phyloP scores from a whole-genome alignment of 2,329 filamentous ascomycete species.

The Orbilia quercus region DNA sequence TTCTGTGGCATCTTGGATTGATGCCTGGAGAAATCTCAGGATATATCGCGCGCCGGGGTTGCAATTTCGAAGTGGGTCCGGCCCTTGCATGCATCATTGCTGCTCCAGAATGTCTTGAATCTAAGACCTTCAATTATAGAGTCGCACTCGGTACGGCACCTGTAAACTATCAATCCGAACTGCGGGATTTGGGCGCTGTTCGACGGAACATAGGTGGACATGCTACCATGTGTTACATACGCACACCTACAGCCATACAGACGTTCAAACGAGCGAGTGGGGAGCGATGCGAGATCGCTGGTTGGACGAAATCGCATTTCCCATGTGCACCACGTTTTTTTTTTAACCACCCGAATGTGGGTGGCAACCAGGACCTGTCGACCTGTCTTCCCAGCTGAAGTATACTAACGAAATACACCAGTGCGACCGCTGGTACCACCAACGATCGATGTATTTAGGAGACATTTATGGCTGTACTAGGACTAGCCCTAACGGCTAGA shows the following conservation, averaged over 20 bases:
- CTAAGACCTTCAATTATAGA: constrained; percentile 41
- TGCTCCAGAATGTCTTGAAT: constrained; percentile 55
- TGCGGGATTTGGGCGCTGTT: constrained; percentile 42
- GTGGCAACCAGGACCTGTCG: constrained; percentile 1
- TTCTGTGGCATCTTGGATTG: constrained; percentile 46
- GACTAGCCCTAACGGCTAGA: constrained; percentile 35
- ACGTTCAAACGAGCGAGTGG: too few species aligned
- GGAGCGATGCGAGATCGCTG: constrained; percentile 34
- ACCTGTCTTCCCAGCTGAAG: constrained; percentile 46
- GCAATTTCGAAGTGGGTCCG: constrained; percentile 23
- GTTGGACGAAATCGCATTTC: constrained; percentile 23
- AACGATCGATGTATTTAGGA: too few species aligned
- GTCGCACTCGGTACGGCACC: constrained; percentile 14
- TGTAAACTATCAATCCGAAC: constrained; percentile 41
- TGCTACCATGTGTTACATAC: background rate
- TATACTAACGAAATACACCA: too few species aligned
- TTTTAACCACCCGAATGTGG: background rate
- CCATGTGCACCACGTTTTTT: background rate
- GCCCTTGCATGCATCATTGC: constrained; percentile 56
- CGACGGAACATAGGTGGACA: constrained; percentile 1
- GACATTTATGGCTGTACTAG: constrained; percentile 9
- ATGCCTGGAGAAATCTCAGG: constrained; percentile 44
- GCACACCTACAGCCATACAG: background rate
- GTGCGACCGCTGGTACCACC: too few species aligned
- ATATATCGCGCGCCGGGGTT: constrained; percentile 41